Base-by-base conservation (phyloP, 306 rosid genomes). In the Myrica gale region DNA sequence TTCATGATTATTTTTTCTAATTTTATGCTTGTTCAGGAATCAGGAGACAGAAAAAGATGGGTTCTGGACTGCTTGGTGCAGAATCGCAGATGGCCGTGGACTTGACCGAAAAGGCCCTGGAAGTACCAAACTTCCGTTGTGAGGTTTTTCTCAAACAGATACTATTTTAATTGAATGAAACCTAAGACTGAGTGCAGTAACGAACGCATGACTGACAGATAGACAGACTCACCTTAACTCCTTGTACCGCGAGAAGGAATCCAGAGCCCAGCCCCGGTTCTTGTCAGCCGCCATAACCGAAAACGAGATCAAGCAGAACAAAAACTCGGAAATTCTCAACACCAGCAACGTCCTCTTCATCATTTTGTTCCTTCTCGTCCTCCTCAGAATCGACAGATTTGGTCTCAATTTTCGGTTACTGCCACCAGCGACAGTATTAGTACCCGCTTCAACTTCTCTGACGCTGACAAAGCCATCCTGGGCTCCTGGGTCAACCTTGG, bases 211-310 rank as follows among this genome's bases (percentile, higher is more conserved):
- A 42, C 3, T 5, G 39, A 67, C 7, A 12, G n/a, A 6, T 11
- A 48, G 39, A 66, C 51, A 10, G 71, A 68, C 87, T 46, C 44
- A 93, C 98, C 80, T 87, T 83, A 91, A 83, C 80, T 91, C 97
- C 74, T 79, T 42, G 80, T 87, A 87, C 73, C 72, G 74, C 61
- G 86, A 75, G 84, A 81, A 92, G 6, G 96, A 90, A 61, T 80
- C 90, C 46, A 71, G 41, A 80, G 96, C 90, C 97, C 93, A 92
- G 45, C 97, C 97, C 51, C 77, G 74, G 45, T 76, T 37, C 68
- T 77, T 79, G 78, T 83, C 83, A 23, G 91, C 86, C 55, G 92
- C 89, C 95, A 94, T 74, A 37, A 94, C 76, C 7, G 96, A 74
- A 53, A 94, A 88, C 10, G 95, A 81, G 7, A 79, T 19, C 90